These are phyloP conservation scores for Kernera saxatilis DNA, from an alignment of 345 rosid species.

Conservation along the genomic window DNA sequence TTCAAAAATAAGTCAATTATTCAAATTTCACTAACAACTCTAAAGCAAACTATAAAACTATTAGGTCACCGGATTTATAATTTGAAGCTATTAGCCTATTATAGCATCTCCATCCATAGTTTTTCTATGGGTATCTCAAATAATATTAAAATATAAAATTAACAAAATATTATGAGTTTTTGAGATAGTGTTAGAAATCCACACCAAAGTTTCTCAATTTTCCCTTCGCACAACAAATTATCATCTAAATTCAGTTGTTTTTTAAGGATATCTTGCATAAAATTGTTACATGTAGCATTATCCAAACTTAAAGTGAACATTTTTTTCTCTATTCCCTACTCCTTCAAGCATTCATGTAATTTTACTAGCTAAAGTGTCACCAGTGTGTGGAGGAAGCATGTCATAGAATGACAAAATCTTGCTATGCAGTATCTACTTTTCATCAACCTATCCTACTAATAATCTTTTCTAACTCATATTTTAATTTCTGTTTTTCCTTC, in stretches of 20 bases:
- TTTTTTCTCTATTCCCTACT: background rate
- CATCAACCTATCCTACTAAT: background rate
- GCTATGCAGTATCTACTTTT: background rate
- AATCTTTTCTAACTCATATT: background rate
- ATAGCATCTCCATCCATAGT: too few relatives aligned
- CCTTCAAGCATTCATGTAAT: background rate
- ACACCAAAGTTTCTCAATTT: too few relatives aligned
- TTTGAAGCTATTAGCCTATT: too few relatives aligned
- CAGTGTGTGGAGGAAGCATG: background rate
- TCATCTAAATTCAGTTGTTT: background rate
- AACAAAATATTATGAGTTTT: too few relatives aligned
- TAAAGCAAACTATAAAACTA: too few relatives aligned
- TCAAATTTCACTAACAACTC: too few relatives aligned
- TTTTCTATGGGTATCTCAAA: too few relatives aligned
- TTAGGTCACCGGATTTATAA: too few relatives aligned
- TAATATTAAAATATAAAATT: too few relatives aligned
- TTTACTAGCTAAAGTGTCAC: background rate
- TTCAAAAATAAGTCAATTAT: too few relatives aligned
- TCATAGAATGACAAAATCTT: background rate
- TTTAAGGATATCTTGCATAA: background rate
- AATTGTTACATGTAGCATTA: background rate
- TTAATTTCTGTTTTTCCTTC: background rate
- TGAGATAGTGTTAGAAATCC: too few relatives aligned
- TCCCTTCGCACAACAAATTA: background rate
- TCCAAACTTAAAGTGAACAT: background rate